Evolutionary conservation across 2,329 filamentous ascomycete species (phyloP).

Genomic region (Trichoderma pleuroti): DNA sequence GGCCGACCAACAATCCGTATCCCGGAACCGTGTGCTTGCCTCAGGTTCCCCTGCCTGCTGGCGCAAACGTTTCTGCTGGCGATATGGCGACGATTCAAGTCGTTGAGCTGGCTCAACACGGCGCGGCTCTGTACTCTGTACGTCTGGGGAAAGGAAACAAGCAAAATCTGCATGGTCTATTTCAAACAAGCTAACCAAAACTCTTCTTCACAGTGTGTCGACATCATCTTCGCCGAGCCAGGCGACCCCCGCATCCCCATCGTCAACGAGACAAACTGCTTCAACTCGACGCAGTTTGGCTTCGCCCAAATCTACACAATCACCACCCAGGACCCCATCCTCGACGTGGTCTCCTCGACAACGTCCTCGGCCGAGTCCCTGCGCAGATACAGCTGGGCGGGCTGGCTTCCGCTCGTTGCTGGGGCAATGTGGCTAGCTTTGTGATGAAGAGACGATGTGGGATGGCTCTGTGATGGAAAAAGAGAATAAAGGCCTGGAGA

Average conservation of each 20-base stretch:
- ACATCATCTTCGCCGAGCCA: conserved; percentile 85
- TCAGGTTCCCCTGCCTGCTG: conserved; percentile 77
- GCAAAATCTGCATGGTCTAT: rapidly evolving
- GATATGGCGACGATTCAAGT: conserved; percentile 89
- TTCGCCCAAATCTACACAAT: conserved; percentile 76
- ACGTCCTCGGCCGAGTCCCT: conserved; percentile 28
- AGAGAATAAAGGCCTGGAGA: background rate
- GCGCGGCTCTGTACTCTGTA: conserved; percentile 78
- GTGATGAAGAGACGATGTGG: too few relatives aligned
- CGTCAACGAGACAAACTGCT: conserved; percentile 81
- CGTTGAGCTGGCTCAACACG: conserved; percentile 78
- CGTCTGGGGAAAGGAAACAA: conserved; percentile 27
- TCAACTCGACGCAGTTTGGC: conserved; percentile 74
- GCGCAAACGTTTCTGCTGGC: conserved; percentile 68
- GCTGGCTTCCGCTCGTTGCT: conserved; percentile 42
- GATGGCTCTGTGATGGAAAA: too few relatives aligned
- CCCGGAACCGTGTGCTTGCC: conserved; percentile 85
- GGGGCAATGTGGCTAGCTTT: conserved; percentile 40
- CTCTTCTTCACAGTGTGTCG: conserved; percentile 67
- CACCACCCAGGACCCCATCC: conserved; percentile 38
- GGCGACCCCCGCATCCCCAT: conserved; percentile 62
- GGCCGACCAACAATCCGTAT: conserved; percentile 79
- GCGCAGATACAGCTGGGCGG: conserved; percentile 29
- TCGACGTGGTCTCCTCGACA: background rate
- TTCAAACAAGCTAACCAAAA: background rate